Base-by-base conservation (phyloP, 2,329 filamentous ascomycete genomes). In the Sporothrix pseudoabietina region DNA sequence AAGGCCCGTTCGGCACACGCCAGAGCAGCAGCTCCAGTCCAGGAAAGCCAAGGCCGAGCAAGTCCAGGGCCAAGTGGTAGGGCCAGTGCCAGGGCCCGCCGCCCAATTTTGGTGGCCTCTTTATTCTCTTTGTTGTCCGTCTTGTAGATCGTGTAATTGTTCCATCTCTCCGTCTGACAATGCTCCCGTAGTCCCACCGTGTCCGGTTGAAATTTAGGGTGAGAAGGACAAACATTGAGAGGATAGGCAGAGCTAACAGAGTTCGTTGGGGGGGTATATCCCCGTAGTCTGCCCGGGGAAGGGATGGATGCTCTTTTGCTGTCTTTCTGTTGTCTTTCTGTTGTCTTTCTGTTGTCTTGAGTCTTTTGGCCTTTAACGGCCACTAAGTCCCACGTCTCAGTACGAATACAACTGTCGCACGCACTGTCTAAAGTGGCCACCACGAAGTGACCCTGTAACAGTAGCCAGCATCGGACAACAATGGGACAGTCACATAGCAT, bases 271-370 rank as follows among this genome's bases (percentile, higher is more conserved):
- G 3, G 49, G 41, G 14, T 26, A 65, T 65, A n/a, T 30, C 61
- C 61, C 61, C 61, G 39, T 39, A 66, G 61, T 66, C n/a, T 14
- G 39, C 26, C 61, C 61, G 61, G 39, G 61, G 5, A 66, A 66
- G 22, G 39, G 39, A 65, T 65, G n/a, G 26, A 26, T 26, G 26
- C 26, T 4, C 19, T 4, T 55, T 4, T 52, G 47, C 19, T 52
- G 47, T 16, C 47, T 14, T 6, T 52, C 44, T 55, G 22, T 55
- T 55, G 22, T 26, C 8, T 32, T 4, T 55, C 14, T 52, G 47
- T 52, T 52, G 47, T 16, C 47, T 14, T 6, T 52, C 44, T 55
- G 22, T 55, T 55, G 22, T 26, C 8, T 9, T 3, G 5, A 14
- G 3, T 55, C 22, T 30, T 22, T 30, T 19, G 30, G 22, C 26